Evolutionary conservation across 495 filamentous ascomycete species (phyloP).

Genomic region (Xylaria cubensis): DNA sequence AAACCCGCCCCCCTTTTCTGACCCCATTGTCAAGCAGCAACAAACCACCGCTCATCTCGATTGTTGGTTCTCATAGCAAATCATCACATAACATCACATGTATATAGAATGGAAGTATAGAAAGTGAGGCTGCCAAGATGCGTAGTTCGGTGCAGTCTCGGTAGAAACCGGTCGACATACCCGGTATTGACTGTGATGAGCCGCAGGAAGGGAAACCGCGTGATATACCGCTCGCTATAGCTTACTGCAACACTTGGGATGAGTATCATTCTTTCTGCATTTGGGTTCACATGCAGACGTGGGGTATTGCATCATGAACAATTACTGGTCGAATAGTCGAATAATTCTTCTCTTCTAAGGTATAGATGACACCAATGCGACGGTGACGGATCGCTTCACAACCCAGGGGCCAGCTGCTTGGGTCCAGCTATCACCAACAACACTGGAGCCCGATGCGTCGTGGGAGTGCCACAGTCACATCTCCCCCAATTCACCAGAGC

Average conservation of each 20-base stretch:
- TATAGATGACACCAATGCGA: conserved; percentile 8
- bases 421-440: conserved; percentile 15
- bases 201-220: background rate
- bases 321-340: background rate
- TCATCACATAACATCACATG: background rate
- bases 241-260: background rate
- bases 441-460: background rate
- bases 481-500: background rate
- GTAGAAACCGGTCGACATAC: background rate
- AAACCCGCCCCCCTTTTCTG: background rate
- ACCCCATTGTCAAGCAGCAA: background rate
- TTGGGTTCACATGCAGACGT: conserved; percentile 4
- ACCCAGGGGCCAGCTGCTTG: conserved; percentile 7
- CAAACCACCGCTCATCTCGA: background rate
- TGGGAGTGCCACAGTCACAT: background rate
- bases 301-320: background rate
- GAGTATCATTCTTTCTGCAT: background rate
- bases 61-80: background rate
- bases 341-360: background rate
- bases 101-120: background rate
- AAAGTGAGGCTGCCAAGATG: background rate
- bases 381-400: background rate
- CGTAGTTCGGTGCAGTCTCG: background rate
- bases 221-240: background rate
- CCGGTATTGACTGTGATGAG: background rate